Evolutionary conservation across 1,139 yeast genomes (phyloP), one percentile per base, ranked within the genome.

Genomic region (Hansenula sp.): DNA sequence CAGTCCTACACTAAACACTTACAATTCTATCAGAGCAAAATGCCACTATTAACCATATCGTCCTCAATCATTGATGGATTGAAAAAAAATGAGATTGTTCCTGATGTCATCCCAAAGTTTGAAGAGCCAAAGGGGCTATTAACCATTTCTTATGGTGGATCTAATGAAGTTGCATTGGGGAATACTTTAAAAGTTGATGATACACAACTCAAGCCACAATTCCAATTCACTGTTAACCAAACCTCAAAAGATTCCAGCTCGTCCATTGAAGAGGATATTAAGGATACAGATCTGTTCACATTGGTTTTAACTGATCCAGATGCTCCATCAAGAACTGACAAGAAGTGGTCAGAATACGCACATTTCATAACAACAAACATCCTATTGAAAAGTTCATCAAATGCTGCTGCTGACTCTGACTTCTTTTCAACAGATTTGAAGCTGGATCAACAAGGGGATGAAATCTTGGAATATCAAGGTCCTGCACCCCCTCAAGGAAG

Each of bases 401-500:
- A 35, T 16, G n/a, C 30, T n/a, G 18, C 24, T 5, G 18, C 15
- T 4, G 41, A 29, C 21, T 17, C 19, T 8, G 43, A 30, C 10
- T 50, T 49, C 40, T 29, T 46, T 21, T 48, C 55, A 1, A 43
- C 50, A 1, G 58, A 50, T 29, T 24, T 51, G 10, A 52, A 55
- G 13, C 33, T 59, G 16, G 45, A 45, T 8, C 19, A 38, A 6
- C 47, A 52, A 15, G 67, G 66, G 5, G 51, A 53, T 13, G 55
- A 47, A 15, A 52, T 77, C 31, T 52, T 75, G 33, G 65, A 73
- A 8, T 89, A 90, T 63, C 61, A 70, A 58, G 96, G 96, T 0
- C 96, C 97, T 2, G 96, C 77, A 3, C 97, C 97, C 19, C 96
- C 96, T 41, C 76, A 77, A 47, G 81, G 81, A 47, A 86, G 96